Evolutionary conservation across 2,329 filamentous ascomycete genomes (phyloP), one percentile per base, ranked within the genome.

Genomic region (Paraconiothyrium sp.): DNA sequence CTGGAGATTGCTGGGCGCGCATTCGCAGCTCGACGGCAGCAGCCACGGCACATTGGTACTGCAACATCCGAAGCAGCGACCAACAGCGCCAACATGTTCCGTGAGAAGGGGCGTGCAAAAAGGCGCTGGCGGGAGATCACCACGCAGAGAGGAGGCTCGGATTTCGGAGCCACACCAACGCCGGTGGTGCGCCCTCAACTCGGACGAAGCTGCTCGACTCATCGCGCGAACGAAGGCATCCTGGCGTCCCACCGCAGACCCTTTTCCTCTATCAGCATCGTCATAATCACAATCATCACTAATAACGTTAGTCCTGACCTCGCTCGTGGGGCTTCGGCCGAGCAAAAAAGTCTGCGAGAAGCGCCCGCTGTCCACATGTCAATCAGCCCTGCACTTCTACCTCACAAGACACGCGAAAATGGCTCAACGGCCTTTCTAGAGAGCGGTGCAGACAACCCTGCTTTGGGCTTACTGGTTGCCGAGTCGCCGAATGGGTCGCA

Each of bases 321-420:
- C 44, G 57, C 61, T 47, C 43, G 34, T 54, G 49, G 43, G 52
- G 47, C 62, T 61, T 74, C 72, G 72, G 72, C 72, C 72, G 71
- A 74, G 59, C 39, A 22, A 50, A 63, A 30, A 51, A 57, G 41
- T 54, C 20, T 59, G 57, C 50, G 48, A 59, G 49, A 5, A 6
- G 39, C 56, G 60, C 47, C 51, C 34, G 32, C 48, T 46, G 47
- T 58, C 50, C 54, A 56, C 62, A 61, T 60, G 44, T 66, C 67
- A 63, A 69, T 41, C 27, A 54, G 48, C 59, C 65, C 64, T 64
- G 54, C 54, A 56, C 54, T 58, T 59, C 37, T 37, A 46, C n/a
- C 51, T 60, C 59, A 59, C 50, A 48, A 62, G 58, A 54, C 54
- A 48, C 57, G 20, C 39, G 60, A 65, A 68, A 69, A 66, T 66